phyloP scores from a whole-genome alignment of 2,329 filamentous ascomycete species.

The Fusarium incarnatum region DNA sequence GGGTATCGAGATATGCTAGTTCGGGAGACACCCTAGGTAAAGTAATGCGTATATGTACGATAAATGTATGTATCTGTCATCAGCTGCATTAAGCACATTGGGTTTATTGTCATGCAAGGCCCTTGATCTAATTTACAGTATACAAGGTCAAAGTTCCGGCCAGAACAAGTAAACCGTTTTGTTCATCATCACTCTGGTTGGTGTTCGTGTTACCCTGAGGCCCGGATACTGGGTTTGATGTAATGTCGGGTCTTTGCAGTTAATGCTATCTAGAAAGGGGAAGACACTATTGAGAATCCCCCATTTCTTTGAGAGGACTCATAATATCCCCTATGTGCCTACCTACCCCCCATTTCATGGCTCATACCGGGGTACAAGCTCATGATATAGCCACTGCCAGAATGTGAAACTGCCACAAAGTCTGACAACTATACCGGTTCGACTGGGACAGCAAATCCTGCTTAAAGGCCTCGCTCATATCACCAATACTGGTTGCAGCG shows the following conservation, averaged over 20 bases:
- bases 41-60: conserved; percentile 1
- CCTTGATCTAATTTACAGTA: not conserved
- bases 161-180: not conserved
- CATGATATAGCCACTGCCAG: not conserved
- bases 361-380: not conserved
- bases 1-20: not conserved
- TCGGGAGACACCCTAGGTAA: not conserved
- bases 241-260: not conserved
- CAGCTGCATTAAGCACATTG: no score
- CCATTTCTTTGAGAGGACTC: not conserved
- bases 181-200: not conserved
- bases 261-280: not conserved
- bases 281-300: not conserved
- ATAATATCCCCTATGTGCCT: not conserved
- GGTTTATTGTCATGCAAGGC: not conserved
- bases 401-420: not conserved
- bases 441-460: not conserved
- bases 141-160: not conserved
- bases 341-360: not conserved
- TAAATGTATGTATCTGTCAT: not conserved
- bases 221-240: not conserved
- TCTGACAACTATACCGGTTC: not conserved
- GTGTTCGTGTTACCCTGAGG: not conserved
- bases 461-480: not conserved
- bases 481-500: not conserved